Evolutionary conservation across 1,284 basidiomycete species (phyloP), one percentile per base, ranked within the genome.

Genomic region (Pseudomicrostroma phylloplanum): DNA sequence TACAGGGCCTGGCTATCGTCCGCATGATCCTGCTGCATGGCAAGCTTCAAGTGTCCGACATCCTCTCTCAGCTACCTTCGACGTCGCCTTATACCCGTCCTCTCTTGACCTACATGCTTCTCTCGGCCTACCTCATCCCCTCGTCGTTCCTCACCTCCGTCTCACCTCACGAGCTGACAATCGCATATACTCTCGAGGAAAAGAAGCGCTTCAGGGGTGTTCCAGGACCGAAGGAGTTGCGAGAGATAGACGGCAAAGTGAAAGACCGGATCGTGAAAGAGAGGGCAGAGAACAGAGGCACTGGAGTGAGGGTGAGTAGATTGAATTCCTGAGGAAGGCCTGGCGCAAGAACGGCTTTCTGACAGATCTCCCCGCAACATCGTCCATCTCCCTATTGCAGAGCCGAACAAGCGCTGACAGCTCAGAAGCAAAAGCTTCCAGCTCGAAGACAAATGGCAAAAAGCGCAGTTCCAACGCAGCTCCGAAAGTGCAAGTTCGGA

Each of bases 211-310:
- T 74, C 19, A 73, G 71, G 11, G 77, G 78, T 43, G 71, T 81
- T 49, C 77, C 80, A 42, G 80, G 78, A 1, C 78, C 80, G 6
- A 79, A 79, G 40, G 74, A 78, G n/a, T 62, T 81, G 1, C 72
- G 74, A 3, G 76, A 77, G 58, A 74, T 80, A 49, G 66, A 66
- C 21, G 64, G 66, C n/a, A 51, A 68, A 42, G 76, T 80, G 19
- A 63, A 66, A 8, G 61, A 67, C 25, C 72, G 80, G 57, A 72
- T 82, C 1, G 66, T 70, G 13, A 70, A 78, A 12, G 81, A 82
- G 62, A 64, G 76, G 30, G 21, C 21, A 54, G 25, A 8, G 13
- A 25, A 19, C 21, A 26, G 21, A 19, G n/a, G 21, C 19, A 54
- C 51, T 19, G 51, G 51, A 2, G 19, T 15, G 13, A 54, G n/a